Evolutionary conservation across 2,329 filamentous ascomycete species (phyloP).

Genomic region (Aspergillus piperis): DNA sequence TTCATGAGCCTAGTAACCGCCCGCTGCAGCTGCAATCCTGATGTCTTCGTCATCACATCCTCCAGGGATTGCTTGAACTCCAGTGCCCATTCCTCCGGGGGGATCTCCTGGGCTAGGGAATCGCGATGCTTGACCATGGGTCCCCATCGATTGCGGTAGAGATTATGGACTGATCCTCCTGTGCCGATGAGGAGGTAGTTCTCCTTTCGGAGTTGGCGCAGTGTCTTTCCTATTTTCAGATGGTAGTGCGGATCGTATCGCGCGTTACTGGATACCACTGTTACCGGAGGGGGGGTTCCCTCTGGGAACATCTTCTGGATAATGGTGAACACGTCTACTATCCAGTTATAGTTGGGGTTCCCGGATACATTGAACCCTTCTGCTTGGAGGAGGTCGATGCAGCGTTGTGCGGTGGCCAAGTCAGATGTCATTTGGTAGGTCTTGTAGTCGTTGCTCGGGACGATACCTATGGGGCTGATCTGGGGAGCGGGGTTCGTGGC

Average conservation of each 20-base stretch:
- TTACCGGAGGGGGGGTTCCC: not conserved
- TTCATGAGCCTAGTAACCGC: not conserved
- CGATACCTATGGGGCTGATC: not conserved
- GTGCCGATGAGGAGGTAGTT: not conserved
- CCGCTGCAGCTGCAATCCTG: not conserved
- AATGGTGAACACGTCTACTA: not conserved
- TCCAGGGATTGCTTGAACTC: not conserved
- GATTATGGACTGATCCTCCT: not conserved
- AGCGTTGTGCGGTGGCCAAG: not conserved
- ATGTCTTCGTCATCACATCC: not conserved
- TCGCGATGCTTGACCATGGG: not conserved
- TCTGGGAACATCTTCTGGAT: not conserved
- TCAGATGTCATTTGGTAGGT: not conserved
- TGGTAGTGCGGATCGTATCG: constrained; percentile 12
- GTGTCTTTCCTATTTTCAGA: not conserved
- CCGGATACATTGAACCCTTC: not conserved
- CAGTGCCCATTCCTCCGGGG: not conserved
- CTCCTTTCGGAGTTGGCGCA: not conserved
- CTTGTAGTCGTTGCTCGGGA: not conserved
- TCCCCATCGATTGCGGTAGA: not conserved
- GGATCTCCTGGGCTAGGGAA: not conserved
- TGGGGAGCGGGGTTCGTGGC: not conserved
- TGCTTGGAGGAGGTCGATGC: not conserved
- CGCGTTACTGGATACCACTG: constrained; percentile 39
- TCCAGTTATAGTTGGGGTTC: not conserved